Evolutionary conservation across 1,284 basidiomycete species (phyloP), one percentile per base, ranked within the genome.

Genomic region (Ganoderma meredithae): DNA sequence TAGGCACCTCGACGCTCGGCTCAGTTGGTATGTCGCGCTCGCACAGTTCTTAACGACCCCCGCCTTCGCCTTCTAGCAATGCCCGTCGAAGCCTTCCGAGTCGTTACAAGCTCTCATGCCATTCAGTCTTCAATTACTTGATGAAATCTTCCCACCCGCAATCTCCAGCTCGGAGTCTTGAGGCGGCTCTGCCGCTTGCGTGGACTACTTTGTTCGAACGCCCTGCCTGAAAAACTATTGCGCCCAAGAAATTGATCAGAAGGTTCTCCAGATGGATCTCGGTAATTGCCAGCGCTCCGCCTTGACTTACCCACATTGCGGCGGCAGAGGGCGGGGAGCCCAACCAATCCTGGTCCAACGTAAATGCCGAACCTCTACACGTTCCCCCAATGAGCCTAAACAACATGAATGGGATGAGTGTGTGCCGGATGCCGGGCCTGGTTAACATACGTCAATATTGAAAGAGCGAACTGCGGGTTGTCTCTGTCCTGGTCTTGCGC

Each of bases 131-230:
- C 33, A 36, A 43, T 27, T 25, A 25, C 62, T 31, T 36, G 59
- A 49, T 63, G 39, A 61, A 67, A 56, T 27, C 1, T 66, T 67
- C 68, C 55, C 55, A 33, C 40, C 47, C 56, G 58, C 53, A 62
- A 67, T 55, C 59, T 60, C 43, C 31, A 56, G 56, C 41, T 31
- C 58, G 56, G 60, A 49, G 53, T 44, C 63, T 63, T 61, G 36
- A 39, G 36, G 43, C 39, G 49, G 19, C 41, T 40, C 61, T 58
- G 58, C 70, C 65, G 10, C 62, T 60, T 67, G 41, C 36, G 65
- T 36, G 44, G 60, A 47, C 63, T 71, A 41, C 70, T 62, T 69
- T 71, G 67, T 71, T 69, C 63, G 65, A 13, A 63, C 65, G 67
- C 36, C 43, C 63, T 65, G 65, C 56, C 15, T 47, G 41, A 33